Conservation (phyloP, 1,284 basidiomycete species). For the Heliocybe sulcata region DNA sequence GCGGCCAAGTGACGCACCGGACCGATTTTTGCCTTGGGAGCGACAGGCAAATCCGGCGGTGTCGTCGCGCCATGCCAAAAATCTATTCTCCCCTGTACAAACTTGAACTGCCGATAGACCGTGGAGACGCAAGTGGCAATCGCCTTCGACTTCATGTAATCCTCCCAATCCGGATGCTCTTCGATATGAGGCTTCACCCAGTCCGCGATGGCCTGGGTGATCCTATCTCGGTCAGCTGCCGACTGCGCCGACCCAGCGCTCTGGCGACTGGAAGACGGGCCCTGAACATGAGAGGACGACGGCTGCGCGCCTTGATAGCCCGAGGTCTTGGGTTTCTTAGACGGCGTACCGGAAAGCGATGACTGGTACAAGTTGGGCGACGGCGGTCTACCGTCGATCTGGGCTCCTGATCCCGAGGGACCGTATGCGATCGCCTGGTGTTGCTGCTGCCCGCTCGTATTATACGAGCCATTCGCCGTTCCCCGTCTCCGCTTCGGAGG, state of each 20-base stretch:
- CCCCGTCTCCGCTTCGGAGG: background rate
- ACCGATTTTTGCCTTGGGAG: background rate
- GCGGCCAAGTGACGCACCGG: background rate
- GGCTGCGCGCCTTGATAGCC: background rate
- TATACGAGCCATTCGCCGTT: background rate
- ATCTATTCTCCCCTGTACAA: conserved; percentile 36
- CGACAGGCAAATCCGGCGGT: conserved; percentile 25
- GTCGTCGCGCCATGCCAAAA: conserved; percentile 31
- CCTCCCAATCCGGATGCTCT: conserved; percentile 29
- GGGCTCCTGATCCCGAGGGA: background rate
- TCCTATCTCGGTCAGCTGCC: conserved; percentile 26
- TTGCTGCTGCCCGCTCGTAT: background rate
- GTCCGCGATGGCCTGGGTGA: conserved; percentile 27
- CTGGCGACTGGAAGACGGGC: conserved; percentile 10
- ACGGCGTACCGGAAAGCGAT: conserved; percentile 8
- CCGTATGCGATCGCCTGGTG: background rate
- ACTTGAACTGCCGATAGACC: conserved; percentile 36
- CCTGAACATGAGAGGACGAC: conserved; percentile 2
- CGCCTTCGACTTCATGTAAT: conserved; percentile 34
- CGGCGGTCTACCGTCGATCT: background rate
- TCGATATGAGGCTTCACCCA: conserved; percentile 32
- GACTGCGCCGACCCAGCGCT: background rate
- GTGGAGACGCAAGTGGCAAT: conserved; percentile 31
- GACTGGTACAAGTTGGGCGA: conserved; percentile 4
- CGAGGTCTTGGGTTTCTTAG: conserved; percentile 13